Evolutionary conservation across 129 eudicot species (phyloP), one percentile per base, ranked within the genome.

Genomic region (Kitagawia praeruptora): DNA sequence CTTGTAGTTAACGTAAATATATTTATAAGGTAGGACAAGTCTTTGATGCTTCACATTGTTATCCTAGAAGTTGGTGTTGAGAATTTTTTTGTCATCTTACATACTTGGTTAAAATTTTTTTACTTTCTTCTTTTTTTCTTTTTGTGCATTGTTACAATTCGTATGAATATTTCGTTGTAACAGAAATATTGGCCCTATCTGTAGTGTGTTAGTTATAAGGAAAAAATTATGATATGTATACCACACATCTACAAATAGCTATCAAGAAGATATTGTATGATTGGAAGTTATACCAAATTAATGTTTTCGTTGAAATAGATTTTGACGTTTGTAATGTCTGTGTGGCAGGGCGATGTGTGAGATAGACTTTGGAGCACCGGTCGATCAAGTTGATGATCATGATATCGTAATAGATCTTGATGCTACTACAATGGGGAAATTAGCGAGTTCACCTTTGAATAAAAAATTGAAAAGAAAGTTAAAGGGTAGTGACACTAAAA

Each of bases 321-420:
- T 18, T 64, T 75, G 77, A 81, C 34, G 31, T 75, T 54, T 61
- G 45, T 61, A 10, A 6, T 44, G 80, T 40, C 47, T 76, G 27
- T 75, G 46, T 46, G 79, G 38, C 81, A 95, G 98, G 94, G 93
- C 98, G 31, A 92, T 92, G 96, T 90, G 97, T 84, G 74, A 82
- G 54, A 88, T 95, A 49, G 97, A 95, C 85, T 92, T 92, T 49
- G 96, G 91, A 77, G 80, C 82, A 86, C 91, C 93, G 13, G 85
- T 89, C 44, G 91, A 79, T 23, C 78, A 72, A 47, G 96, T 86
- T 25, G 96, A 82, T 51, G 84, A 83, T 46, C 44, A 48, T 54
- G 87, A 88, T 42, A n/a, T 83, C 79, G 47, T 79, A 6, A n/a
- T 6, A 61, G 69, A 61, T 39, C 85, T 71, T 18, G 87, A 70